Percentiles rank a stretch among this genome's conserved stretches.
Evolutionary conservation across 352 stramenopile genomes (phyloP).

Genomic region (Phytophthora pseudosyringae): DNA sequence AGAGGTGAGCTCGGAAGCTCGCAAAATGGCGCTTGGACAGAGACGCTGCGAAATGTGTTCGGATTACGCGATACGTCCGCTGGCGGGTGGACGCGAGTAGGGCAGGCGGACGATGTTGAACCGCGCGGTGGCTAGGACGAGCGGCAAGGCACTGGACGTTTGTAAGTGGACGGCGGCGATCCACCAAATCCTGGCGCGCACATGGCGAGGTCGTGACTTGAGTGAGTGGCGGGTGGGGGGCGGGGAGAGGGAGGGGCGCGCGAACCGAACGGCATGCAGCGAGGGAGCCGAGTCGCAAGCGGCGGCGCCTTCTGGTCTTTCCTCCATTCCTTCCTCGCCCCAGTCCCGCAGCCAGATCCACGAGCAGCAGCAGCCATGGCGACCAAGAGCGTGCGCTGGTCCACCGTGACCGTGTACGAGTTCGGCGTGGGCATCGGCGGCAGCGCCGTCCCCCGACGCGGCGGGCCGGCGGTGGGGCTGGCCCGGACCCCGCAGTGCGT

Average conservation of each 20-base stretch:
- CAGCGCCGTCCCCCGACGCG: slow-evolving; percentile 55
- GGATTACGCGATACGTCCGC: slow-evolving; percentile 30
- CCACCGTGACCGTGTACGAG: slow-evolving; percentile 70
- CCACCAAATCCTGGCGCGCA: slow-evolving; percentile 14
- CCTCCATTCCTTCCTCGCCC: slow-evolving; percentile 9
- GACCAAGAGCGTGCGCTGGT: slow-evolving; percentile 60
- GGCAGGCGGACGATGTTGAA: slow-evolving; percentile 20
- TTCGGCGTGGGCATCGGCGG: slow-evolving; percentile 62
- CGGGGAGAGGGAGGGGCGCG: slow-evolving; percentile 1
- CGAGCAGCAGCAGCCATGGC: slow-evolving; percentile 1
- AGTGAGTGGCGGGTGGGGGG: slow-evolving; percentile 8
- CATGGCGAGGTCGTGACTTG: not conserved
- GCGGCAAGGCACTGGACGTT: slow-evolving; percentile 6
- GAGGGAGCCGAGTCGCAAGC: slow-evolving; percentile 12
- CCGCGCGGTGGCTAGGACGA: not conserved
- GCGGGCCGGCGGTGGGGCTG: slow-evolving; percentile 57
- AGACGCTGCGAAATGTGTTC: slow-evolving; percentile 1
- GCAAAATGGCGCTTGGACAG: not conserved
- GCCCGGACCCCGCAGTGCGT: slow-evolving; percentile 46
- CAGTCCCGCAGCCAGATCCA: slow-evolving; percentile 1
- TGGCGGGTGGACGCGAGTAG: slow-evolving; percentile 13
- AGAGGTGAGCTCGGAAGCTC: too few relatives aligned
- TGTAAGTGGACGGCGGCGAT: slow-evolving; percentile 20
- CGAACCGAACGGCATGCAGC: slow-evolving; percentile 8
- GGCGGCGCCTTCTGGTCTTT: slow-evolving; percentile 18